phyloP scores from a whole-genome alignment of 768 basidiomycete genomes.

The Cyathus striatus region DNA sequence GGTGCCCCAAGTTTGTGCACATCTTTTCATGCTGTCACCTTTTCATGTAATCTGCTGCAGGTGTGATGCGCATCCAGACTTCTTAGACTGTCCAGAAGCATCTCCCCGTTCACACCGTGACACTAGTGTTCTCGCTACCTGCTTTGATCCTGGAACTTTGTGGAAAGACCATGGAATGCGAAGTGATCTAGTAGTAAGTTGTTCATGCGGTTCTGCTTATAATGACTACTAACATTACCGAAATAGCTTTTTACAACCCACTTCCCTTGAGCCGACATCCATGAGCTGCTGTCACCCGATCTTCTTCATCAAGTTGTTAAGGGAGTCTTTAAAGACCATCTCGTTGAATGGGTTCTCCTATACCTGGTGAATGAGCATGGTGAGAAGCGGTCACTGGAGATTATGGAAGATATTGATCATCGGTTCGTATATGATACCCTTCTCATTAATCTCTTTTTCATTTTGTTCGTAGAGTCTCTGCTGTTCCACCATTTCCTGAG shows the following conservation, averaged over 20 bases:
- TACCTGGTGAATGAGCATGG: slow-evolving; percentile 10
- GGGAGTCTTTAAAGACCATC: slow-evolving; percentile 35
- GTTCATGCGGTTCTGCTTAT: too few relatives aligned
- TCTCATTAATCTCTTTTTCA: neutral
- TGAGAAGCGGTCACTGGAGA: slow-evolving; percentile 8
- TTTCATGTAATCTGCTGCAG: slow-evolving; percentile 7
- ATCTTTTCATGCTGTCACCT: neutral
- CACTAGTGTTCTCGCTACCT: slow-evolving; percentile 15
- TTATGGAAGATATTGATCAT: slow-evolving; percentile 24
- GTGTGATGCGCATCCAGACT: slow-evolving; percentile 15
- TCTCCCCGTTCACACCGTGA: slow-evolving; percentile 13
- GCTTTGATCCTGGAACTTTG: slow-evolving; percentile 17
- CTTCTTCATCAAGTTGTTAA: slow-evolving; percentile 36
- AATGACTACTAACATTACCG: too few relatives aligned
- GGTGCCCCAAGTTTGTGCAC: slow-evolving; percentile 11
- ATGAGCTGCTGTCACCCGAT: slow-evolving; percentile 25
- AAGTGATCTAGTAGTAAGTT: slow-evolving; percentile 21
- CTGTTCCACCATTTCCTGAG: slow-evolving; percentile 3
- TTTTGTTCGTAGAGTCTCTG: neutral
- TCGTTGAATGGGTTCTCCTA: slow-evolving; percentile 25
- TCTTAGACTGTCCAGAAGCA: slow-evolving; percentile 11
- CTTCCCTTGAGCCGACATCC: slow-evolving; percentile 30
- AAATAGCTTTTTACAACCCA: slow-evolving; percentile 24
- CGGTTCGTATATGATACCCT: slow-evolving; percentile 1
- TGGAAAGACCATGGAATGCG: slow-evolving; percentile 29